Evolutionary conservation across 108 stramenopile species (phyloP), one percentile per base, ranked within the genome.

Genomic region (Poteriospumella lacustris): DNA sequence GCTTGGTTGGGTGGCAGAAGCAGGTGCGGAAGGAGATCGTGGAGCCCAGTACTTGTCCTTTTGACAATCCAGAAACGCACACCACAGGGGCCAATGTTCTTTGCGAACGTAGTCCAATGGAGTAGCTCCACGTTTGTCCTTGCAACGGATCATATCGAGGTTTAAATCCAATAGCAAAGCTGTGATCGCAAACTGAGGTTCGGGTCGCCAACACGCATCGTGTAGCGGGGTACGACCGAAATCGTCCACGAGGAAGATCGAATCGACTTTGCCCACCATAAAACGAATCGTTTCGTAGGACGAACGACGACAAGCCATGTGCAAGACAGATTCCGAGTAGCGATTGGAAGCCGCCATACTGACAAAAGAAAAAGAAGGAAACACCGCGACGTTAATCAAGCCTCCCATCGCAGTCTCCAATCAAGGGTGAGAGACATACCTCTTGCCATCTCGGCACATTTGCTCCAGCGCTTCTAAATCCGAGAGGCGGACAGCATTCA

Each of bases 311-410:
- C 41, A 1, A 75, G 80, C 1, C 78, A 62, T 41, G 80, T 67
- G 76, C 64, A 80, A 36, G 31, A 79, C 2, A 1, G 43, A 47
- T 34, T 79, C 79, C n/a, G 80, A 80, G 58, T 73, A 83, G 58
- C 90, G 88, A 77, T 95, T 95, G 86, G 91, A 93, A 2, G 93
- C 91, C 77, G 91, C 91, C 62, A 92, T 91, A 34, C 80, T 78
- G 34, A 93, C n/a, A n/a, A n/a, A n/a, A n/a, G n/a, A n/a, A n/a
- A n/a, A n/a, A n/a, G n/a, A n/a, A n/a, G n/a, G n/a, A n/a, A n/a
- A n/a, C n/a, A n/a, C n/a, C n/a, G n/a, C n/a, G n/a, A n/a, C n/a
- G n/a, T n/a, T n/a, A n/a, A n/a, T n/a, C n/a, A n/a, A n/a, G n/a
- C n/a, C n/a, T n/a, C n/a, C n/a, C n/a, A n/a, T n/a, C n/a, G n/a